Percentiles rank a stretch among this genome's conserved stretches.
Evolutionary conservation across 352 stramenopile genomes (phyloP).

Genomic region (Peronospora farinosa): DNA sequence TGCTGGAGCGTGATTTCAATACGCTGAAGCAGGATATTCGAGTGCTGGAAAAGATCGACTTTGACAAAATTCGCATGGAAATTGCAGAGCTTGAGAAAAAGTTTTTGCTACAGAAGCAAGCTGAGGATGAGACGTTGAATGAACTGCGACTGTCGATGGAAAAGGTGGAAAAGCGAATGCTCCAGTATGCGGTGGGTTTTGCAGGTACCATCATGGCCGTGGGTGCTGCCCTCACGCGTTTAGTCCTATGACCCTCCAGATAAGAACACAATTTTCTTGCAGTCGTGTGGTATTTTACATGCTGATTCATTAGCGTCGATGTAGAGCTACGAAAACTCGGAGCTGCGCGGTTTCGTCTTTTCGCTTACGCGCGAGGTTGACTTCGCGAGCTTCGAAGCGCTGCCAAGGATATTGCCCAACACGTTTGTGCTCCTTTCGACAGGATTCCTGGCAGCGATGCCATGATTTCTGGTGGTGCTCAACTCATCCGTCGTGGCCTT

Average conservation of each 20-base stretch:
- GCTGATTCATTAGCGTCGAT: too few relatives aligned
- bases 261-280: background rate
- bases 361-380: constrained; percentile 61
- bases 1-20: constrained; percentile 86
- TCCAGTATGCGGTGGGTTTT: constrained; percentile 85
- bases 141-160: constrained; percentile 84
- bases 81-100: constrained; percentile 86
- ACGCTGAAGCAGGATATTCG: constrained; percentile 87
- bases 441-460: constrained; percentile 6
- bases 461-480: constrained; percentile 7
- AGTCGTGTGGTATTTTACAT: background rate
- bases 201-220: constrained; percentile 84
- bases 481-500: constrained; percentile 14
- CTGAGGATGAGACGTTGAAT: constrained; percentile 82
- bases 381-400: constrained; percentile 50
- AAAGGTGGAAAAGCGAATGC: constrained; percentile 85
- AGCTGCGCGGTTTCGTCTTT: constrained; percentile 35
- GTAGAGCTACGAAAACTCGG: constrained; percentile 34
- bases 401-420: constrained; percentile 61
- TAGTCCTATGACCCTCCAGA: constrained; percentile 51
- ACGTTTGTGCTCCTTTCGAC: constrained; percentile 29
- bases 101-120: constrained; percentile 86
- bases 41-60: constrained; percentile 88
- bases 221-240: constrained; percentile 60
- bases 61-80: constrained; percentile 85